phyloP scores from a whole-genome alignment of 805 yeast genomes.

The Schizosaccharomyces lindneri region DNA sequence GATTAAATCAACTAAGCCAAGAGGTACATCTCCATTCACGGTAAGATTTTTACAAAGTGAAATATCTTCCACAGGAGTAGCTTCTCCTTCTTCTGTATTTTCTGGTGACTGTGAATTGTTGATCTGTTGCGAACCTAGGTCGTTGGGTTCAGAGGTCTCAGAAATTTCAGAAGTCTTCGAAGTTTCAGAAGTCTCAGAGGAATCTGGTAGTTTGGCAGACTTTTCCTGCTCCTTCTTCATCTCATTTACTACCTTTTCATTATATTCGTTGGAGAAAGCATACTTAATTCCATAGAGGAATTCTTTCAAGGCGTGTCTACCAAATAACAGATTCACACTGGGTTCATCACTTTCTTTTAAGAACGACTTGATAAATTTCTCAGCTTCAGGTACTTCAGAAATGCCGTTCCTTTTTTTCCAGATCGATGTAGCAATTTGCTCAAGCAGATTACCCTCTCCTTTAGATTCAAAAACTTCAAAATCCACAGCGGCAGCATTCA shows the following conservation, averaged over 20 bases:
- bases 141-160: too few relatives aligned
- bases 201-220: constrained; percentile 9
- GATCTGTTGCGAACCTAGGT: too few relatives aligned
- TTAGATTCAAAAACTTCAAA: constrained; percentile 51
- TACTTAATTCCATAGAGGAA: constrained; percentile 42
- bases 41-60: neutral
- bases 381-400: constrained; percentile 7
- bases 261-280: neutral
- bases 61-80: neutral
- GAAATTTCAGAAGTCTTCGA: neutral
- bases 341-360: constrained; percentile 15
- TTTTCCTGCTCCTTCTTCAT: constrained; percentile 30
- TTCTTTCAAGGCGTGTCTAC: constrained; percentile 91
- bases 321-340: constrained; percentile 80
- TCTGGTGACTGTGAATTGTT: too few relatives aligned
- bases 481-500: constrained; percentile 66
- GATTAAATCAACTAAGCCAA: constrained; percentile 27
- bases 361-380: constrained; percentile 8
- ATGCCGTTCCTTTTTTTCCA: constrained; percentile 35
- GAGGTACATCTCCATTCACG: neutral
- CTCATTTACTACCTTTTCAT: constrained; percentile 28
- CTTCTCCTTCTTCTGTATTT: too few relatives aligned
- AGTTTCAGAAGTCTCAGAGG: neutral
- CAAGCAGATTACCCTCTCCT: constrained; percentile 75
- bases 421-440: constrained; percentile 56